phyloP scores from a whole-genome alignment of 2,329 filamentous ascomycete genomes.

The Clarireedia sp. region DNA sequence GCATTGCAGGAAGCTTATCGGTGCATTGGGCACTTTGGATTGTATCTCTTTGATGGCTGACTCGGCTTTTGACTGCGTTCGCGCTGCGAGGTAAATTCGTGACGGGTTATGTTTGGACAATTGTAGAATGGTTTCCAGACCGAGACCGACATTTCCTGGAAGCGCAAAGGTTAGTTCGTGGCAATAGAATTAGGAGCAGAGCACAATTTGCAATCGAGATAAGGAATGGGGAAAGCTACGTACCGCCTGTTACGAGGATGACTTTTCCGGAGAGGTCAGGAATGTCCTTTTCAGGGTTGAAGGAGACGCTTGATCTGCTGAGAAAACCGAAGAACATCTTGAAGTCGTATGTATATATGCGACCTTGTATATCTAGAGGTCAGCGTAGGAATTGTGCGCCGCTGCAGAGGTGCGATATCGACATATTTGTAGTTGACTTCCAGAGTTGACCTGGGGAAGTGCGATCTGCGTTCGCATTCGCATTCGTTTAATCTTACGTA shows the following conservation, averaged over 20 bases:
- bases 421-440: no score
- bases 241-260: constrained; percentile 30
- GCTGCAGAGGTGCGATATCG: no score
- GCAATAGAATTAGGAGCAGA: no score
- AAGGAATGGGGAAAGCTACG: not conserved
- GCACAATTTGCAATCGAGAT: not conserved
- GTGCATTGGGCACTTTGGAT: constrained; percentile 13
- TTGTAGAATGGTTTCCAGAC: constrained; percentile 34
- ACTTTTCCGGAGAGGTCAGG: constrained; percentile 33
- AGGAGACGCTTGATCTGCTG: constrained; percentile 1
- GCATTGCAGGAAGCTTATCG: constrained; percentile 10
- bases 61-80: constrained; percentile 30
- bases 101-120: constrained; percentile 35
- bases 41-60: constrained; percentile 34
- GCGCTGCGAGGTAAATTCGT: constrained; percentile 33
- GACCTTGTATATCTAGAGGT: not conserved
- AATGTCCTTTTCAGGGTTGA: constrained; percentile 25
- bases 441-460: no score
- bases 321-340: constrained; percentile 4
- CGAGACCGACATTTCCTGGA: constrained; percentile 36
- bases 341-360: not conserved
- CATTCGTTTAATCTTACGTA: no score
- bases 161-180: not conserved
- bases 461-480: no score
- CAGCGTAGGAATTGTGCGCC: no score